Base-by-base conservation (phyloP, 441 rosid genomes). In the Melastoma candidum region DNA sequence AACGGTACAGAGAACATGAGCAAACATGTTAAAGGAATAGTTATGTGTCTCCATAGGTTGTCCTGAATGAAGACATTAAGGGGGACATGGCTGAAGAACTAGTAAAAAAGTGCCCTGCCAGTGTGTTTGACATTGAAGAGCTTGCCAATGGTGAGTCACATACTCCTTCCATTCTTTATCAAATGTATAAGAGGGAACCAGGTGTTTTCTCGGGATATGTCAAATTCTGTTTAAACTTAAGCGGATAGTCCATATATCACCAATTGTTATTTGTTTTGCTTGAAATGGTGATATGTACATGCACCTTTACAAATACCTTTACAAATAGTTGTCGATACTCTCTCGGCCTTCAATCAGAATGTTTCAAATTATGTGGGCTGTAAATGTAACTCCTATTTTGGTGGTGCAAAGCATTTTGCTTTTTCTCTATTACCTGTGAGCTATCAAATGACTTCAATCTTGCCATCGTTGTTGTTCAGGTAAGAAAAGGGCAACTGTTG, bases 81-180 rank as follows among this genome's bases (percentile, higher is more conserved):
- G 86, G 62, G 49, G 63, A 82, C 62, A 47, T 52, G 41, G 98
- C 96, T 49, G 81, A 79, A 71, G 63, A 69, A 58, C 97, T 93
- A 5, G 76, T 68, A 61, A 60, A 58, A 58, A 79, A 69, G 49
- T 88, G 98, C 65, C 95, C 97, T 2, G 73, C 46, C 46, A 73
- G 77, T 5, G 98, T 93, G 58, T 93, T 88, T 59, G 98, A 88
- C 69, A 83, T 93, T 48, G 97, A 93, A 79, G 98, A 93, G 64
- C 63, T 89, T 67, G 96, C 87, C 49, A 66, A 77, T 48, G 98
- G 98, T 88, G 50, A 49, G 65, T 63, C 59, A 54, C 17, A 61
- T 68, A 32, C 54, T 41, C 48, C 48, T 17, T 17, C 22, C 22
- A 17, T 17, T 17, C 22, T 17, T 17, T 17, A 17, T 17, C 22